phyloP scores from a whole-genome alignment of 2,329 filamentous ascomycete genomes.

The Kalaharituber pfeilii region DNA sequence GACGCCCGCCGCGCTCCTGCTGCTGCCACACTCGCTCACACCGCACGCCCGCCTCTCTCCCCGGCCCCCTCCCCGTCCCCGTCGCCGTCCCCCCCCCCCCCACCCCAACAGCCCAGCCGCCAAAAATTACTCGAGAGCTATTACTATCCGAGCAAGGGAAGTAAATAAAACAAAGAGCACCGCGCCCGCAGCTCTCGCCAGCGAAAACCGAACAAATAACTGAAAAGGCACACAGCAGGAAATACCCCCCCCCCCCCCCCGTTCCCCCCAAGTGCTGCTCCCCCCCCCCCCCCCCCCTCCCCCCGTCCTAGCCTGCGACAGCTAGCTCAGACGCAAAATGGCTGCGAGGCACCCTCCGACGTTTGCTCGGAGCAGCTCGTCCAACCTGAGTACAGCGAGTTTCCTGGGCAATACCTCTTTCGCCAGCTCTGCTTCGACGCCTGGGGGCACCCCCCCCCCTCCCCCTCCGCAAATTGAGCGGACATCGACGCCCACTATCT shows the following conservation, averaged over 20 bases:
- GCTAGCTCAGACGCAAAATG: too few species aligned
- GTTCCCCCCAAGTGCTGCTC: not conserved
- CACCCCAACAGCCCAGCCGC: too few species aligned
- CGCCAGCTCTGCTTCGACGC: conserved; percentile 47
- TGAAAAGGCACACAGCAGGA: too few species aligned
- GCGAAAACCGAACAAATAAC: too few species aligned
- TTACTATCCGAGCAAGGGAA: too few species aligned
- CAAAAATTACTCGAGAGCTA: too few species aligned
- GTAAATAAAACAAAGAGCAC: too few species aligned
- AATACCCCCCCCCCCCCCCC: too few species aligned
- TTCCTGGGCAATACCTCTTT: conserved; percentile 18
- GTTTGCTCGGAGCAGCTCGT: conserved; percentile 18
- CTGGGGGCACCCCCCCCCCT: conserved; percentile 52
- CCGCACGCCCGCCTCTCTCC: not conserved
- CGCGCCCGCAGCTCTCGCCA: too few species aligned
- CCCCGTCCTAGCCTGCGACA: not conserved
- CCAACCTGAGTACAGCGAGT: conserved; percentile 17
- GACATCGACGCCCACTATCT: conserved; percentile 17
- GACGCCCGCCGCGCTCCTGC: not conserved
- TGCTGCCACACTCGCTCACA: not conserved
- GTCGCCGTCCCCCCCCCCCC: not conserved
- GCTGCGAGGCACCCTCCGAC: conserved; percentile 6
- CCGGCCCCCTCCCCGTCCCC: not conserved
- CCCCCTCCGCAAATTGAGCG: conserved; percentile 13
- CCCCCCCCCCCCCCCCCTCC: too few species aligned